Evolutionary conservation across 495 filamentous ascomycete species (phyloP).

Genomic region (Pyronema omphalodes): DNA sequence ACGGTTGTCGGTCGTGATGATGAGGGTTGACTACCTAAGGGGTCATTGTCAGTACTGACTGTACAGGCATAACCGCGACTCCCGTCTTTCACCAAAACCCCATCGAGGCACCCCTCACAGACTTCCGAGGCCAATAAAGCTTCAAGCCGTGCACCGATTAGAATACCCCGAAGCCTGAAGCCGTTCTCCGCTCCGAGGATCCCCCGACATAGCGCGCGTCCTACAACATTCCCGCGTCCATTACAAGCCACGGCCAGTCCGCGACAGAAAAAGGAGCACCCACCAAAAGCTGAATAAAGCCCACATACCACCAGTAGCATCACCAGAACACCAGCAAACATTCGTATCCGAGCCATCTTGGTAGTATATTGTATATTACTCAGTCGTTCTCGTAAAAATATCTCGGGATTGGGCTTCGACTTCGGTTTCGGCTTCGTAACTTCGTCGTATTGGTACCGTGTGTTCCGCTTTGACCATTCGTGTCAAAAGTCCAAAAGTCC

Average conservation of each 20-base stretch:
- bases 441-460: too few species aligned
- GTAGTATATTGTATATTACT: too few species aligned
- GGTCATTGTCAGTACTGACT: conserved; percentile 7
- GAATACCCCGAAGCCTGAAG: too few species aligned
- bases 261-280: not conserved
- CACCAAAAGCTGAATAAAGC: conserved; percentile 15
- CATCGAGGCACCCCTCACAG: not conserved
- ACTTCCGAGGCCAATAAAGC: too few species aligned
- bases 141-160: too few species aligned
- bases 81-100: conserved; percentile 6
- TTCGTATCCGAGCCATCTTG: conserved; percentile 13
- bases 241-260: not conserved
- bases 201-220: not conserved
- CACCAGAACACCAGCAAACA: conserved; percentile 8
- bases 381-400: too few species aligned
- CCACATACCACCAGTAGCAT: conserved; percentile 9
- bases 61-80: conserved; percentile 4
- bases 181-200: too few species aligned
- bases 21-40: not conserved
- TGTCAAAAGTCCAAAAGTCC: too few species aligned
- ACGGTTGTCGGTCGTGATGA: not conserved
- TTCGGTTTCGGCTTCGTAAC: too few species aligned
- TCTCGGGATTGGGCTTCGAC: too few species aligned
- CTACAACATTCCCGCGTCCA: not conserved
- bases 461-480: too few species aligned